Evolutionary conservation across 108 stramenopile species (phyloP).

Genomic region (Nannochloropsis gaditana): DNA sequence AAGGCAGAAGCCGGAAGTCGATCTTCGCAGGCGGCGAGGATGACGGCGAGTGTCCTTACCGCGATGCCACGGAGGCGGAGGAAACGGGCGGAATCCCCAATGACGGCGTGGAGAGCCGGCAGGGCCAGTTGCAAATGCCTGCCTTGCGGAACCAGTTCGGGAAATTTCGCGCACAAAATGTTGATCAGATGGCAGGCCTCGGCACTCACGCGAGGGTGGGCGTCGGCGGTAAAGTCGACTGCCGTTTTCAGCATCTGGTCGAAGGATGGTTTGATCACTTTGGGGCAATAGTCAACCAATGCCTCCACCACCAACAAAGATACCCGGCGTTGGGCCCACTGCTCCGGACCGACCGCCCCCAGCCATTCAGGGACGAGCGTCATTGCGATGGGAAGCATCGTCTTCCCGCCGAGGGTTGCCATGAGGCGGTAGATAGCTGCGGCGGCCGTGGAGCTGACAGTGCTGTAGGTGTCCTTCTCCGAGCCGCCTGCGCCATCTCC

Average conservation of each 20-base stretch:
- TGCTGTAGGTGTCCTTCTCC: neutral
- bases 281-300: neutral
- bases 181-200: neutral
- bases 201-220: neutral
- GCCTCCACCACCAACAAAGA: neutral
- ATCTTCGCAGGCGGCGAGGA: neutral
- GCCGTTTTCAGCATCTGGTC: neutral
- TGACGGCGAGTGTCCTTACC: neutral
- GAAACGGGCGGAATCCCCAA: neutral
- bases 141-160: neutral
- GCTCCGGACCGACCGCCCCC: neutral
- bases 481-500: neutral
- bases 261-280: neutral
- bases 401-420: neutral
- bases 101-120: neutral
- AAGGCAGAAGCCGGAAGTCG: neutral
- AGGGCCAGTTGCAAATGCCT: neutral
- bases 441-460: neutral
- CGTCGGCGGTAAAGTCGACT: neutral
- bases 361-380: neutral
- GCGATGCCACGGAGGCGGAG: neutral
- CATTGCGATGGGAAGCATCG: neutral
- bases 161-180: neutral
- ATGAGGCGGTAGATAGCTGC: neutral
- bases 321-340: neutral